Base-by-base conservation (phyloP, 78 protist species). In the Creolimax fragrantissima region DNA sequence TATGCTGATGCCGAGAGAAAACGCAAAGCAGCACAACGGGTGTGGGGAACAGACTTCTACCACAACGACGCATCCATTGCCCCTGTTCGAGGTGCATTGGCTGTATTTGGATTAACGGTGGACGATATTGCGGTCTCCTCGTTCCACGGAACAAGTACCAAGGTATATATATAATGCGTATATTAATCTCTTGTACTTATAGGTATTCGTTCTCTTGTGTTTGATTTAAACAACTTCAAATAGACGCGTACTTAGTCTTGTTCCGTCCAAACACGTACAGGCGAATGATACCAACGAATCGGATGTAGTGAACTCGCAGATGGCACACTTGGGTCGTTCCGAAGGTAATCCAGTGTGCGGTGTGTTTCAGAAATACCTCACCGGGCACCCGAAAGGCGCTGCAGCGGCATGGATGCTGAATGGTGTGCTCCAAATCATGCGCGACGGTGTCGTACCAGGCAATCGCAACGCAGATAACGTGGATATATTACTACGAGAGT, bases 351-450 rank as follows among this genome's bases (percentile, higher is more conserved):
- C 85, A n/a, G 44, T 93, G 41, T 43, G 41, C 43, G 42, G 91
- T 11, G 43, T 95, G 41, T 90, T 39, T 92, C 96, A 95, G 42
- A 95, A 95, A 86, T 93, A 81, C 45, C 93, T 95, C 41, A 95
- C 96, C 36, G 94, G 93, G 43, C 94, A 93, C 84, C 95, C 95
- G 36, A 95, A 93, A 94, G 96, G 94, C 37, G 94, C 96, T 4
- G 96, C 96, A 7, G 93, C 93, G 2, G 94, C 95, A 3, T 95
- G 96, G 96, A 95, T 95, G 96, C 92, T 95, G 85, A 95, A 95
- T 88, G 96, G 96, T 74, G 47, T 91, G 44, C 81, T 95, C 7
- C 96, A 95, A 90, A 2, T 6, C 44, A 44, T 93, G 88, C 84
- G 32, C 42, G 37, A 4, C 39, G 86, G 85, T 74, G 37, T 89